Percentiles rank a stretch among this genome's conserved stretches.
Conservation (phyloP, 768 basidiomycete species). For the Symmetrospora coprosmae region DNA sequence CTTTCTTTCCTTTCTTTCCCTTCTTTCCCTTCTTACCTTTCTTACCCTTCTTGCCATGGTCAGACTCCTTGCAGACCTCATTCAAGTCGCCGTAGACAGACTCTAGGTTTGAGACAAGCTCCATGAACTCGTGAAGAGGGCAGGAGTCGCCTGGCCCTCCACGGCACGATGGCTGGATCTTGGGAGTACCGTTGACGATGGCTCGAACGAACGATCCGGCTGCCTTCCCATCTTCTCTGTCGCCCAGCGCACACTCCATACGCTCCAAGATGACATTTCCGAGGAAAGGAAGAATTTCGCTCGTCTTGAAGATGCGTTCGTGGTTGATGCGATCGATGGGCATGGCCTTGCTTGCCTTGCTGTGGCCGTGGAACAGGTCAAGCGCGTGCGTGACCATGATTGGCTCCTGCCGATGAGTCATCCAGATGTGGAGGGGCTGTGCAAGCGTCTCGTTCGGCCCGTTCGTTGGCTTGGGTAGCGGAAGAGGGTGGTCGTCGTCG, state of each 20-base stretch:
- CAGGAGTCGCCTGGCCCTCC: constrained; percentile 3
- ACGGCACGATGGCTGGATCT: constrained; percentile 2
- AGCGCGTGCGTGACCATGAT: constrained; percentile 39
- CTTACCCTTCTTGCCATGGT: neutral
- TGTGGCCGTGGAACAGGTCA: constrained; percentile 37
- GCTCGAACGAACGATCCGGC: neutral
- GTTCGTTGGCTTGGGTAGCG: constrained; percentile 35
- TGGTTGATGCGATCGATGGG: constrained; percentile 23
- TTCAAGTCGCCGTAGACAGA: constrained; percentile 1
- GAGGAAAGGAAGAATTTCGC: constrained; percentile 39
- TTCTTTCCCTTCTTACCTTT: neutral
- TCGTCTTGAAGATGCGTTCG: constrained; percentile 38
- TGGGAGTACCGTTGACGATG: constrained; percentile 9
- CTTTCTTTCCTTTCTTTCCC: neutral
- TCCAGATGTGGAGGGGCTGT: constrained; percentile 38
- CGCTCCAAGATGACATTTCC: constrained; percentile 40
- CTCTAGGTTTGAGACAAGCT: neutral
- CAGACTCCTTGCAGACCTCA: neutral
- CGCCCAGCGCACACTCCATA: constrained; percentile 29
- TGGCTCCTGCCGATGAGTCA: constrained; percentile 41
- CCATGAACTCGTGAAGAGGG: neutral
- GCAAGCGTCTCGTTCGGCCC: constrained; percentile 40
- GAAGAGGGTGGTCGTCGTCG: neutral
- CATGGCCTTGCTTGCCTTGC: constrained; percentile 4
- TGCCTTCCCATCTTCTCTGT: constrained; percentile 22